Conservation (phyloP, 2,329 filamentous ascomycete species). For the Venturia aucupariae region DNA sequence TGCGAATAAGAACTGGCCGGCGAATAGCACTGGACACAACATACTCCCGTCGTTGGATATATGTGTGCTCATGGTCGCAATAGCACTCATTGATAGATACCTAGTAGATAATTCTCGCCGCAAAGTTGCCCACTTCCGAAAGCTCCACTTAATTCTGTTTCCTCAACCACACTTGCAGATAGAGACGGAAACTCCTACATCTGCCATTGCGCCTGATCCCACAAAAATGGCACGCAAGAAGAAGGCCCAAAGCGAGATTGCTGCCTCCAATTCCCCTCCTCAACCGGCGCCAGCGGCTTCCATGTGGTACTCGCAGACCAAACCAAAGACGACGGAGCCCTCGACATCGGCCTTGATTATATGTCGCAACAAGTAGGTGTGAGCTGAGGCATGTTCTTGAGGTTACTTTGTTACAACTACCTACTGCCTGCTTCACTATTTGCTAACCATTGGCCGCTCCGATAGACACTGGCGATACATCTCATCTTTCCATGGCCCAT, state of each 20-base stretch:
- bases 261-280: neutral
- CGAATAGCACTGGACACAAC: too few species aligned
- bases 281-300: neutral
- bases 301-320: conserved; percentile 14
- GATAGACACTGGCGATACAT: conserved; percentile 79
- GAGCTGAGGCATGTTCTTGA: conserved; percentile 21
- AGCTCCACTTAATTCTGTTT: neutral
- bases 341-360: conserved; percentile 30
- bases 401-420: conserved; percentile 11
- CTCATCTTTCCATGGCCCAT: conserved; percentile 73
- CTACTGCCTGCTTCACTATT: neutral
- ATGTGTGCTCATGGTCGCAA: too few species aligned
- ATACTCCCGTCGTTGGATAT: too few species aligned
- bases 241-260: conserved; percentile 11
- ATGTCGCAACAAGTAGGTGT: conserved; percentile 35
- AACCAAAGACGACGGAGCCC: conserved; percentile 12
- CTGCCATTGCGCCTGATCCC: neutral
- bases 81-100: too few species aligned
- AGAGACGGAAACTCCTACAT: neutral
- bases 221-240: conserved; percentile 15
- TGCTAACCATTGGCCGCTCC: neutral
- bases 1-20: too few species aligned
- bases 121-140: too few species aligned
- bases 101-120: too few species aligned
- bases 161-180: neutral